These are phyloP conservation scores for Fusarium temperatum DNA, from an alignment of 2,329 filamentous ascomycete species.

Conservation along the genomic window DNA sequence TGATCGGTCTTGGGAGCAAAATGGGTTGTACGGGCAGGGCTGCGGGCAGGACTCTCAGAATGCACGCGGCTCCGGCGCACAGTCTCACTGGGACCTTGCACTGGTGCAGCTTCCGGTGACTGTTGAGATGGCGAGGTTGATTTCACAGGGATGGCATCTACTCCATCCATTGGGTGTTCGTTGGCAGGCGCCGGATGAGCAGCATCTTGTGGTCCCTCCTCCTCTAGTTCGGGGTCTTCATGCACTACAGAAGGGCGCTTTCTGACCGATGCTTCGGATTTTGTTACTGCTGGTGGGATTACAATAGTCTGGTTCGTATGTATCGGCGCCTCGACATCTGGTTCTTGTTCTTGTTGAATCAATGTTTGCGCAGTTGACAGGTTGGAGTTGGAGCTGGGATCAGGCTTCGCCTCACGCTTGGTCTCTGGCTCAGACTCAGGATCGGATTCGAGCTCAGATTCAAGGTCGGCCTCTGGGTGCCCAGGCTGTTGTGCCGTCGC, in stretches of 20 bases:
- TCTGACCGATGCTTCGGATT: constrained; percentile 4
- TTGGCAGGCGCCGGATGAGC: constrained; percentile 10
- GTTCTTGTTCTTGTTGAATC: constrained; percentile 6
- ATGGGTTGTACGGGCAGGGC: constrained; percentile 72
- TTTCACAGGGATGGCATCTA: constrained; percentile 50
- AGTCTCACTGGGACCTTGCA: constrained; percentile 21
- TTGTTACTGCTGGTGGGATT: neutral
- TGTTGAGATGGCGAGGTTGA: constrained; percentile 12
- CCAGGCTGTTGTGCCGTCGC: neutral
- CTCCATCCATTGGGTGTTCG: constrained; percentile 26
- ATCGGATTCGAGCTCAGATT: constrained; percentile 15
- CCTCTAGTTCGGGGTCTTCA: constrained; percentile 56
- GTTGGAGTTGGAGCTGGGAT: neutral
- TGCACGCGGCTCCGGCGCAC: constrained; percentile 49
- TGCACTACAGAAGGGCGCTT: constrained; percentile 57
- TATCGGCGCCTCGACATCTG: neutral
- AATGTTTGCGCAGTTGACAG: neutral
- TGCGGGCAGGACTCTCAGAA: constrained; percentile 71
- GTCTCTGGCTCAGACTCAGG: constrained; percentile 14
- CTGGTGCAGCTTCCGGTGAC: neutral
- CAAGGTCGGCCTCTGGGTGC: constrained; percentile 1
- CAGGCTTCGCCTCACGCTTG: neutral
- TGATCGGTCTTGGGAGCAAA: constrained; percentile 69
- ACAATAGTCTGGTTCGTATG: neutral
- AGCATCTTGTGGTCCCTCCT: constrained; percentile 38